phyloP scores from a whole-genome alignment of 495 filamentous ascomycete species.

The Chaetomium tenue region DNA sequence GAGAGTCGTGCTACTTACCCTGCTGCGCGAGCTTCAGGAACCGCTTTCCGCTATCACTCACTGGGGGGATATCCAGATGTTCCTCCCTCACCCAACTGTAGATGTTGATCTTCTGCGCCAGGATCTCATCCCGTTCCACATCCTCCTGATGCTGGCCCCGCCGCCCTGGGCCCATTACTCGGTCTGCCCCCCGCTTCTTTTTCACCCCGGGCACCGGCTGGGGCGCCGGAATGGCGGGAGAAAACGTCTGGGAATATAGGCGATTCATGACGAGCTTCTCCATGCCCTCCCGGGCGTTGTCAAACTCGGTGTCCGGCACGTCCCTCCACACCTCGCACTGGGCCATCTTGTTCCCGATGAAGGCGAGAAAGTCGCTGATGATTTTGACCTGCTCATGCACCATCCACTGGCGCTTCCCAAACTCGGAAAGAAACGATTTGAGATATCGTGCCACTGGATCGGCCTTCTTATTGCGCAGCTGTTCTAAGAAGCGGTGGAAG shows the following conservation, averaged over 20 bases:
- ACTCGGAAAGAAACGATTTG: constrained; percentile 89
- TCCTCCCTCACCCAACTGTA: constrained; percentile 94
- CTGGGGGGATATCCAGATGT: constrained; percentile 90
- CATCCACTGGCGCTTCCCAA: constrained; percentile 99
- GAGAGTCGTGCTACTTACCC: constrained; percentile 48
- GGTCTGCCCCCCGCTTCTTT: constrained; percentile 65
- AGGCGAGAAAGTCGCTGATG: constrained; percentile 93
- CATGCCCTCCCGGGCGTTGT: constrained; percentile 98
- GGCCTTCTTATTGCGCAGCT: constrained; percentile 89
- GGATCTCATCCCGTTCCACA: constrained; percentile 90
- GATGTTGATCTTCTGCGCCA: constrained; percentile 93
- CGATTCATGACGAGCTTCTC: constrained; percentile 99
- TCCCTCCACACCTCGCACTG: constrained; percentile 95
- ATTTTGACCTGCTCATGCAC: constrained; percentile 99
- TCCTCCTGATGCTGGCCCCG: constrained; percentile 97
- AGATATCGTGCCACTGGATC: constrained; percentile 96
- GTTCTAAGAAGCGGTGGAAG: constrained; percentile 95
- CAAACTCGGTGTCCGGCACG: constrained; percentile 94
- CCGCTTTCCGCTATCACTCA: constrained; percentile 76
- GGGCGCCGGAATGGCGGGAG: constrained; percentile 81
- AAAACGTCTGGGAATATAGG: constrained; percentile 94
- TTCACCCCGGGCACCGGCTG: constrained; percentile 69
- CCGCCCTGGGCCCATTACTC: constrained; percentile 73
- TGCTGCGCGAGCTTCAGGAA: constrained; percentile 89
- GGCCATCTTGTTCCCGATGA: constrained; percentile 99